These are phyloP conservation scores for Nicotiana paniculata DNA, from an alignment of 257 asterid genomes.

Conservation along the genomic window DNA sequence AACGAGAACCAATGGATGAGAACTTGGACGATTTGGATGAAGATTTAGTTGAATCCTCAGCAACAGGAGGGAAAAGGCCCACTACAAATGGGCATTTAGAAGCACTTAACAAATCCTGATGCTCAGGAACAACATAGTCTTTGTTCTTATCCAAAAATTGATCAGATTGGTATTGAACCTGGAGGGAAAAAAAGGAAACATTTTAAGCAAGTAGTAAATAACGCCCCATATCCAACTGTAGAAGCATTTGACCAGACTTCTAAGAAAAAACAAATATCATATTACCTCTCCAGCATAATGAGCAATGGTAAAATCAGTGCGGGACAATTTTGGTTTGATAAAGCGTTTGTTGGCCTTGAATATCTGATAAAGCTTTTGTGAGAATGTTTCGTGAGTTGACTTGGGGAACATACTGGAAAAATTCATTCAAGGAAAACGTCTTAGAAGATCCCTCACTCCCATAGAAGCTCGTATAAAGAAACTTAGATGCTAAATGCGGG, in stretches of 20 bases:
- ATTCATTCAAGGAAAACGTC: slow-evolving; percentile 14
- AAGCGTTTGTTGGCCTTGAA: slow-evolving; percentile 83
- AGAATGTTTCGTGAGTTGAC: slow-evolving; percentile 91
- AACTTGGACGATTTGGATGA: slow-evolving; percentile 88
- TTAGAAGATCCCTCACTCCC: neutral
- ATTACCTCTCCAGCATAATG: slow-evolving; percentile 99
- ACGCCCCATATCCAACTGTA: slow-evolving; percentile 6
- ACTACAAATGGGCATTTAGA: slow-evolving; percentile 88
- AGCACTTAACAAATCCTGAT: slow-evolving; percentile 73
- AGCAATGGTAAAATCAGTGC: slow-evolving; percentile 80
- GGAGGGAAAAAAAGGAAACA: slow-evolving; percentile 18
- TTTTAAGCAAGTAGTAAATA: neutral
- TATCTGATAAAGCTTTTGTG: slow-evolving; percentile 94
- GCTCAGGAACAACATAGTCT: slow-evolving; percentile 95
- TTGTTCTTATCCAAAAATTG: slow-evolving; percentile 95
- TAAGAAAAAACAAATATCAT: slow-evolving; percentile 13
- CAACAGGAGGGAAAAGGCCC: slow-evolving; percentile 75
- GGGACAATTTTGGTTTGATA: slow-evolving; percentile 90
- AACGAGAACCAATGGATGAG: slow-evolving; percentile 94
- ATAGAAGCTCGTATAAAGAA: neutral
- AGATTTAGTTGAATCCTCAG: slow-evolving; percentile 75
- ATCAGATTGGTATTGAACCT: slow-evolving; percentile 93
- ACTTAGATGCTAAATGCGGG: neutral
- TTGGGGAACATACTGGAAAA: slow-evolving; percentile 95
- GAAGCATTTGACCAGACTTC: slow-evolving; percentile 5